These are phyloP conservation scores for Plasmodium chabaudi DNA, from an alignment of 169 alveolate genomes.

Conservation along the genomic window DNA sequence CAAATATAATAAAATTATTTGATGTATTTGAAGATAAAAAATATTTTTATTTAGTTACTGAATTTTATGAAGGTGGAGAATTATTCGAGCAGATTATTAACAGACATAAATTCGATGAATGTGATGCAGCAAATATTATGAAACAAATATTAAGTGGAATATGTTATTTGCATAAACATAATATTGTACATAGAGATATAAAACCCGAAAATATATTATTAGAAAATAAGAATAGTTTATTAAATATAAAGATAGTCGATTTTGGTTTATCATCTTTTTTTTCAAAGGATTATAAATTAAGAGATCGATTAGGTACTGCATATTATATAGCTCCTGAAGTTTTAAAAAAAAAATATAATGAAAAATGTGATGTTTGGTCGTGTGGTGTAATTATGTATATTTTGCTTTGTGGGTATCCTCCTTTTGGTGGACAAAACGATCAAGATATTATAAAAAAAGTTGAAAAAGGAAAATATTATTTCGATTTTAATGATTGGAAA, in stretches of 20 bases:
- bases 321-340: slow-evolving; percentile 93
- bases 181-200: slow-evolving; percentile 91
- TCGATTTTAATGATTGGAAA: slow-evolving; percentile 84
- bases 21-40: slow-evolving; percentile 93
- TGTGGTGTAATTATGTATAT: slow-evolving; percentile 92
- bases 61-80: slow-evolving; percentile 94
- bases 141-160: slow-evolving; percentile 93
- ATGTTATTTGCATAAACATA: slow-evolving; percentile 93
- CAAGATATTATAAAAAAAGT: slow-evolving; percentile 91
- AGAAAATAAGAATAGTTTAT: slow-evolving; percentile 42
- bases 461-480: slow-evolving; percentile 89
- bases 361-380: slow-evolving; percentile 94
- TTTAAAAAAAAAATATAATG: slow-evolving; percentile 87
- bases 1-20: slow-evolving; percentile 94
- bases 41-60: slow-evolving; percentile 92
- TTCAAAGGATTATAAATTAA: slow-evolving; percentile 81
- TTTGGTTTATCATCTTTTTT: slow-evolving; percentile 91
- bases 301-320: slow-evolving; percentile 91
- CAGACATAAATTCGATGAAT: slow-evolving; percentile 90
- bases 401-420: slow-evolving; percentile 91
- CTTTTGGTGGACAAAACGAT: slow-evolving; percentile 94
- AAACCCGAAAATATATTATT: slow-evolving; percentile 89
- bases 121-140: slow-evolving; percentile 93
- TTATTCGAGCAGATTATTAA: slow-evolving; percentile 92
- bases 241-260: slow-evolving; percentile 88